Conservation (phyloP, 164 flowering plant species). For the Platanus orientalis region DNA sequence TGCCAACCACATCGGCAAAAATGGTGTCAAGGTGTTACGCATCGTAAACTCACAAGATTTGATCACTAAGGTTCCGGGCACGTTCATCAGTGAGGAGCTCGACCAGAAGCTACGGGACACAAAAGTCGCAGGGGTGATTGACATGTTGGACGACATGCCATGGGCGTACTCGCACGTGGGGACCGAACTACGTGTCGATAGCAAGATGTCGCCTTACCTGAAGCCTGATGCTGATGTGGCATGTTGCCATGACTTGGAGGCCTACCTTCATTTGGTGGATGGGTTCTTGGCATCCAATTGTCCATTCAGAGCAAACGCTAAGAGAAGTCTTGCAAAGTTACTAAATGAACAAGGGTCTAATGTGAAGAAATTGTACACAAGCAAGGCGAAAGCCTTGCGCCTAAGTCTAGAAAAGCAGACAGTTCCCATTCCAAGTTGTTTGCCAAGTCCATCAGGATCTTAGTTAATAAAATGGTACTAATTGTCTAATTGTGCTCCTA, state of each 20-base stretch:
- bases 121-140: constrained; percentile 6
- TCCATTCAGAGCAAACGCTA: constrained; percentile 82
- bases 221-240: constrained; percentile 88
- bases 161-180: constrained; percentile 86
- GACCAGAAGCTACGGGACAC: constrained; percentile 32
- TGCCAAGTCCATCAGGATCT: background rate
- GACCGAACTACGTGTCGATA: constrained; percentile 66
- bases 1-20: constrained; percentile 34
- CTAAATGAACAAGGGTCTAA: constrained; percentile 72
- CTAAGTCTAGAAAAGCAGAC: constrained; percentile 32
- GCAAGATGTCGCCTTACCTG: constrained; percentile 75
- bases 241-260: constrained; percentile 96
- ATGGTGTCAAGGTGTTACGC: constrained; percentile 70
- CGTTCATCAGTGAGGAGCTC: constrained; percentile 42
- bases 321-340: constrained; percentile 68
- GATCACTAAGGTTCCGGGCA: constrained; percentile 73
- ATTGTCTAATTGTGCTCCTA: too few relatives aligned
- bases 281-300: constrained; percentile 75
- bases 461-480: too few relatives aligned
- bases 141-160: constrained; percentile 47
- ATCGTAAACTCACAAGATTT: constrained; percentile 79
- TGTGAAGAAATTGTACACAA: constrained; percentile 69
- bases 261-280: constrained; percentile 90
- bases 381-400: constrained; percentile 48
- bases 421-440: constrained; percentile 8